Conservation (phyloP, 352 stramenopile genomes). For the Thraustotheca clavata region DNA sequence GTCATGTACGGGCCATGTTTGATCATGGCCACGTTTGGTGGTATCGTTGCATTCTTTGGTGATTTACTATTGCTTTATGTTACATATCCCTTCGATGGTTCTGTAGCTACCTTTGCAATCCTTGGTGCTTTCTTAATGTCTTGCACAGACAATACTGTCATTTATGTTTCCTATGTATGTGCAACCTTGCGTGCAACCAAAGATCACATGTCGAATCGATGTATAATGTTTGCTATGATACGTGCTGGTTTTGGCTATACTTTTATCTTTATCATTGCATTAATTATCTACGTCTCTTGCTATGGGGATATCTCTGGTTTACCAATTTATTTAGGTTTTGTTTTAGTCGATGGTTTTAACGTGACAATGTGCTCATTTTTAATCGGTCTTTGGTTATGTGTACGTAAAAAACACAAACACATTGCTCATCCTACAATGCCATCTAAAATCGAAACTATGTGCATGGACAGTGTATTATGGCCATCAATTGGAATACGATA, state of each 20-base stretch:
- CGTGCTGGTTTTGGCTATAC: slow-evolving; percentile 9
- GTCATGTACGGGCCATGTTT: slow-evolving; percentile 14
- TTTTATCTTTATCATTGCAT: neutral
- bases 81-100: neutral
- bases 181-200: slow-evolving; percentile 10
- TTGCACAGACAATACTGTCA: slow-evolving; percentile 3
- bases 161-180: slow-evolving; percentile 16
- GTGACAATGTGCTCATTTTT: slow-evolving; percentile 6
- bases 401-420: slow-evolving; percentile 21
- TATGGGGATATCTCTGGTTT: neutral
- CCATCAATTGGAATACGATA: slow-evolving; percentile 8
- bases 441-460: neutral
- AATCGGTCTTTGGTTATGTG: slow-evolving; percentile 14
- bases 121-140: slow-evolving; percentile 19
- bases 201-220: slow-evolving; percentile 8
- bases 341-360: slow-evolving; percentile 10
- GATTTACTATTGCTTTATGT: slow-evolving; percentile 17
- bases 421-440: neutral
- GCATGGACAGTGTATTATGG: slow-evolving; percentile 17
- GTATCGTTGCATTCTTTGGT: slow-evolving; percentile 10
- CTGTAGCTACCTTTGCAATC: neutral
- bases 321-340: neutral
- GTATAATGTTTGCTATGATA: slow-evolving; percentile 19
- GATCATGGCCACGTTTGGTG: slow-evolving; percentile 15
- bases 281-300: neutral